Conservation (phyloP, 805 yeast genomes). For the Wickerhamomyces alni region DNA sequence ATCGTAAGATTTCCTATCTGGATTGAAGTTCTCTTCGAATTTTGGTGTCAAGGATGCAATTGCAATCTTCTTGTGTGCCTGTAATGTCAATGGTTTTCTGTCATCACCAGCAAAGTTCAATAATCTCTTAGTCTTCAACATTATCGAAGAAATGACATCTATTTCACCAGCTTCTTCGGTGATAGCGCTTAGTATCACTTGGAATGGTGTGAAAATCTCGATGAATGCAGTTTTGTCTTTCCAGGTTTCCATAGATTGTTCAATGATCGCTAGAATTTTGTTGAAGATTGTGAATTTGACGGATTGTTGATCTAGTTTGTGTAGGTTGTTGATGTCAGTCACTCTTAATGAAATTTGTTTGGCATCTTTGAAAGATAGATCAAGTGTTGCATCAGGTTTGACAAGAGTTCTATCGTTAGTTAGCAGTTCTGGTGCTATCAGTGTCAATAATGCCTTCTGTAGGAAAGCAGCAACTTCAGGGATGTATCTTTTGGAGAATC, state of each 20-base stretch:
- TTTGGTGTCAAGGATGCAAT: slow-evolving; percentile 84
- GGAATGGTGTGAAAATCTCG: slow-evolving; percentile 51
- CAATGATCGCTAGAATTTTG: slow-evolving; percentile 27
- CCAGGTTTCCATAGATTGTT: slow-evolving; percentile 40
- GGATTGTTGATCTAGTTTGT: slow-evolving; percentile 23
- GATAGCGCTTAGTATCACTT: slow-evolving; percentile 35
- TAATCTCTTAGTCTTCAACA: slow-evolving; percentile 43
- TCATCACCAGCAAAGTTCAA: slow-evolving; percentile 40
- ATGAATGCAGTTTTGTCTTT: slow-evolving; percentile 55
- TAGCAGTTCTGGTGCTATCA: slow-evolving; percentile 32
- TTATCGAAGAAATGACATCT: slow-evolving; percentile 27
- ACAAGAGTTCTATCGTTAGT: slow-evolving; percentile 9
- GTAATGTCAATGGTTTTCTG: slow-evolving; percentile 71
- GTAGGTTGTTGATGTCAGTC: slow-evolving; percentile 15
- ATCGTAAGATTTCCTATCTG: slow-evolving; percentile 90
- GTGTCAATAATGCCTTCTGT: slow-evolving; percentile 42
- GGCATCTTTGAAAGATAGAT: slow-evolving; percentile 12
- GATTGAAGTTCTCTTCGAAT: slow-evolving; percentile 93
- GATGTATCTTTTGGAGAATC: slow-evolving; percentile 68
- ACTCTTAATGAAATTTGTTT: slow-evolving; percentile 10
- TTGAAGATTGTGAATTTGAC: slow-evolving; percentile 18
- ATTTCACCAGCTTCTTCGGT: slow-evolving; percentile 29
- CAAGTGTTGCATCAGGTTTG: slow-evolving; percentile 15
- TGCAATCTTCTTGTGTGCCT: slow-evolving; percentile 77
- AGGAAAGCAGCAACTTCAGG: slow-evolving; percentile 72